Percentiles rank a stretch among this genome's conserved stretches.
Conservation (phyloP, 2,329 filamentous ascomycete genomes). For the Trichoderma semiorbis region DNA sequence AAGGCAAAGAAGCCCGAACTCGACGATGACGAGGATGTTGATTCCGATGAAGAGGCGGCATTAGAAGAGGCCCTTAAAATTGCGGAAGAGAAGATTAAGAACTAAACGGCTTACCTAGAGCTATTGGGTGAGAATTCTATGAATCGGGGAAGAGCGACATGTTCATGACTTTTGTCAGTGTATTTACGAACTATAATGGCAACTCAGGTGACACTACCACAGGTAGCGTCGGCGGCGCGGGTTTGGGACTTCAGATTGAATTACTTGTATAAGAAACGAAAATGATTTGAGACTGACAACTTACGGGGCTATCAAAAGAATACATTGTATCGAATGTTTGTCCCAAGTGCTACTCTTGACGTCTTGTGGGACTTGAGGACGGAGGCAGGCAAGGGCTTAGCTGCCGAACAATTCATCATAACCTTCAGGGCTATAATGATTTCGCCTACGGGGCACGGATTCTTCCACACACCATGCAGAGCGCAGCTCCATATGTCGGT, state of each 20-base stretch:
- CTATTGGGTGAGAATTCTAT: background rate
- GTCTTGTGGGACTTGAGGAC: background rate
- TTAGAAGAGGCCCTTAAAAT: conserved; percentile 35
- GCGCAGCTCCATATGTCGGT: background rate
- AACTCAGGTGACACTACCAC: background rate
- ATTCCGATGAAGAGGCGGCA: conserved; percentile 37
- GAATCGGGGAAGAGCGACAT: background rate
- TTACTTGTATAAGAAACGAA: background rate
- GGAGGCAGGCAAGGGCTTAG: background rate
- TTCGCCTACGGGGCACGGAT: background rate
- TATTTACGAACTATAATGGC: background rate
- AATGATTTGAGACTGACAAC: background rate
- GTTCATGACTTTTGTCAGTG: background rate
- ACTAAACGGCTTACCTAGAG: background rate
- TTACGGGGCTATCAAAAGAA: background rate
- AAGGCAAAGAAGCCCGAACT: background rate
- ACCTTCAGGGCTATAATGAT: background rate
- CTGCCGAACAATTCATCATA: background rate
- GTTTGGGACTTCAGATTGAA: conserved; percentile 7
- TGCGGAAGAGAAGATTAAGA: conserved; percentile 26
- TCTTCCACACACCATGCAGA: background rate
- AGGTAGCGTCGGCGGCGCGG: background rate
- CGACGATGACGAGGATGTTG: conserved; percentile 29
- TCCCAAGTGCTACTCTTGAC: background rate
- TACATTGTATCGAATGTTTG: background rate